Conservation (phyloP, 768 basidiomycete genomes). For the Termitomyces sp. region DNA sequence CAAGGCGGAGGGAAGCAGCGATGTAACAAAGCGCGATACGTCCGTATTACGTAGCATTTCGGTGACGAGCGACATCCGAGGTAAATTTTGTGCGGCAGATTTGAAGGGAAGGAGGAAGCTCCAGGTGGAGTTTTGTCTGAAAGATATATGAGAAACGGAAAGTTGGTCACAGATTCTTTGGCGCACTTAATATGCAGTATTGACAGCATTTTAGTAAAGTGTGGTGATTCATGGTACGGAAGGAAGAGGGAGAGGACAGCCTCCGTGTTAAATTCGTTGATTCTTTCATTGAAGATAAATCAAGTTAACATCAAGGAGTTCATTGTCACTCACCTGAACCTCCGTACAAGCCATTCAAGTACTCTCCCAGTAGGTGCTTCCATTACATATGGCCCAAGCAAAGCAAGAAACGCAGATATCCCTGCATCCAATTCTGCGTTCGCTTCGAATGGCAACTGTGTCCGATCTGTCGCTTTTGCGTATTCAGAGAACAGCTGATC, state of each 20-base stretch:
- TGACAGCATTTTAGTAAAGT: constrained; percentile 89
- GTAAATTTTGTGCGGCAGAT: constrained; percentile 68
- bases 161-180: background rate
- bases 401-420: constrained; percentile 56
- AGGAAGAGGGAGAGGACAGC: constrained; percentile 75
- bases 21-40: constrained; percentile 65
- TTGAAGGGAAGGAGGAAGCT: constrained; percentile 72
- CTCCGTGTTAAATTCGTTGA: constrained; percentile 90
- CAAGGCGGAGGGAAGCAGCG: constrained; percentile 55
- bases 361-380: constrained; percentile 77
- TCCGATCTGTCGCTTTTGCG: constrained; percentile 72
- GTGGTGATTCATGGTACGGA: constrained; percentile 92
- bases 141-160: background rate
- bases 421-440: constrained; percentile 55
- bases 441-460: constrained; percentile 59
- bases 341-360: constrained; percentile 90
- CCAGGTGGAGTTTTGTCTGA: constrained; percentile 58
- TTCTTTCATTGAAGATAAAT: constrained; percentile 37
- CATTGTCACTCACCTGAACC: constrained; percentile 66
- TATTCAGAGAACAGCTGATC: constrained; percentile 74
- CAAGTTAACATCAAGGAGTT: background rate
- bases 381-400: constrained; percentile 78
- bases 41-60: constrained; percentile 72
- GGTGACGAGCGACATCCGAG: constrained; percentile 65
- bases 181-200: constrained; percentile 75